phyloP scores from a whole-genome alignment of 1,284 basidiomycete genomes.

The Uromyces viciae-fabae region DNA sequence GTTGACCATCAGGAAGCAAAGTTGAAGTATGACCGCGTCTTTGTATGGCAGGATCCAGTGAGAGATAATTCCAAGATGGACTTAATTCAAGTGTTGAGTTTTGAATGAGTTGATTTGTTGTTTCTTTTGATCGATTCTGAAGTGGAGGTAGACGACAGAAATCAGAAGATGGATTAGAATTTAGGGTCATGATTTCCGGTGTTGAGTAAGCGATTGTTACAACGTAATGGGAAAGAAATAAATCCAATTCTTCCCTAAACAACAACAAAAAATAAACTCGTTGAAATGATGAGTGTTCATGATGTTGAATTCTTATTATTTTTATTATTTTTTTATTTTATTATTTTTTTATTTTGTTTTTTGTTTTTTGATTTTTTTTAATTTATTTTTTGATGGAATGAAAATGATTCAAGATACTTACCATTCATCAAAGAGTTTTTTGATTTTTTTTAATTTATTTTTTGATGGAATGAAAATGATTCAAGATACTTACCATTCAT shows the following conservation, averaged over 20 bases:
- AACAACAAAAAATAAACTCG: neutral
- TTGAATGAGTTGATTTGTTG: neutral
- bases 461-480: too few species aligned
- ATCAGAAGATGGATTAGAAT: neutral
- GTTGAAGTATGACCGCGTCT: conserved; percentile 31
- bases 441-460: too few species aligned
- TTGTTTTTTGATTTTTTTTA: too few species aligned
- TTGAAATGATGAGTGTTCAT: too few species aligned
- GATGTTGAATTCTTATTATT: too few species aligned
- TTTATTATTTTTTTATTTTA: too few species aligned
- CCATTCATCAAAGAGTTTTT: conserved; percentile 45
- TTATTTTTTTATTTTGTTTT: too few species aligned
- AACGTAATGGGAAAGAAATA: conserved; percentile 41
- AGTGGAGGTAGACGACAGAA: conserved; percentile 14
- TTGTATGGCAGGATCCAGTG: conserved; percentile 18
- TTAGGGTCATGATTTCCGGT: neutral
- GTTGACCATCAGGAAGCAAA: conserved; percentile 3
- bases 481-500: conserved; percentile 40
- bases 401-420: conserved; percentile 18
- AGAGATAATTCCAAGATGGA: neutral
- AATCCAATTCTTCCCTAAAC: conserved; percentile 42
- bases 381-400: too few species aligned
- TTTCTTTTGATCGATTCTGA: neutral
- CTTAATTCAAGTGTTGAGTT: neutral
- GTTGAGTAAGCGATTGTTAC: conserved; percentile 39